phyloP scores from a whole-genome alignment of 169 alveolate species.

The Hepatocystis sp. region DNA sequence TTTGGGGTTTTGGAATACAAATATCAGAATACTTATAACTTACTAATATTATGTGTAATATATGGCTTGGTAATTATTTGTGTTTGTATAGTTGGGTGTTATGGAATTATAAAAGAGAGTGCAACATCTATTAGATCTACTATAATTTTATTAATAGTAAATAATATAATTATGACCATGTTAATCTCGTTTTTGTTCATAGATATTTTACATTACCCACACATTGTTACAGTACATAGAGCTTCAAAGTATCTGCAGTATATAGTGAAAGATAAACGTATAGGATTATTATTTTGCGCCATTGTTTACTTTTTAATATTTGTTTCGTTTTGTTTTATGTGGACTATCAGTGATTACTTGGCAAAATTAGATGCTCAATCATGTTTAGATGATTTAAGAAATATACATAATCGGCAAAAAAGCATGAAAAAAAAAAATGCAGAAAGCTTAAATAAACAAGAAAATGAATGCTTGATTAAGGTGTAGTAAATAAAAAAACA shows the following conservation, averaged over 20 bases:
- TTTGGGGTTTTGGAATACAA: conserved; percentile 62
- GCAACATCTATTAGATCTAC: conserved; percentile 69
- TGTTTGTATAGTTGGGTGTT: conserved; percentile 63
- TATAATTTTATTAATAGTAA: conserved; percentile 54
- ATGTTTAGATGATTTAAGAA: conserved; percentile 58
- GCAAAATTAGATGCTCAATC: conserved; percentile 61
- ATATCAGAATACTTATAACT: conserved; percentile 16
- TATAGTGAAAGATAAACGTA: conserved; percentile 39
- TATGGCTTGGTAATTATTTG: conserved; percentile 55
- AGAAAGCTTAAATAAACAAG: background rate
- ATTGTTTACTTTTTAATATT: conserved; percentile 44
- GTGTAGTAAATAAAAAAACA: no score
- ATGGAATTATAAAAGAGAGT: conserved; percentile 51
- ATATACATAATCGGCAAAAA: conserved; percentile 44
- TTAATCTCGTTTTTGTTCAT: conserved; percentile 61
- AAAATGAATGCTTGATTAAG: conserved; percentile 35
- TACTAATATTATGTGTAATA: conserved; percentile 17
- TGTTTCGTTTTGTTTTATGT: conserved; percentile 74
- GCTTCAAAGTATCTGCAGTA: conserved; percentile 59
- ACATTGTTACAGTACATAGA: conserved; percentile 57
- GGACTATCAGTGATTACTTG: conserved; percentile 70
- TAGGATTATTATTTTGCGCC: conserved; percentile 53
- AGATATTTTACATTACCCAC: conserved; percentile 56
- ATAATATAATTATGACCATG: conserved; percentile 74
- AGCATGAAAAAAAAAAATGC: conserved; percentile 25